Evolutionary conservation across 257 asterid species (phyloP).

Genomic region (Nicotiana knightiana): DNA sequence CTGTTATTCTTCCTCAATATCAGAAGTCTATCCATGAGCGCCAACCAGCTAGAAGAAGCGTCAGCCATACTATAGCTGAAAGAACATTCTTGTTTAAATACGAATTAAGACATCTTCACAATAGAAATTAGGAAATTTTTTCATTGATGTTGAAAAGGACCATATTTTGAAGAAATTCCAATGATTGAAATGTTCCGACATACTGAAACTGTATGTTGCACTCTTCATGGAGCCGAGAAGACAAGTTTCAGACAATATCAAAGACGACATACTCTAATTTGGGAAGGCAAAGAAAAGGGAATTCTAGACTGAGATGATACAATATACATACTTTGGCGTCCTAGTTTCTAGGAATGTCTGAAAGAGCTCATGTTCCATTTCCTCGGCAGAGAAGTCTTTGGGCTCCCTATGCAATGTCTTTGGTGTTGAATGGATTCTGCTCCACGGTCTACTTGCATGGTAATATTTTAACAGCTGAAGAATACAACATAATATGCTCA

Average conservation of each 20-base stretch:
- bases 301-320: not conserved
- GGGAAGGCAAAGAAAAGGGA: not conserved
- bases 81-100: not conserved
- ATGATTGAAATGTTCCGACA: not conserved
- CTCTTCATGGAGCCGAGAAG: not conserved
- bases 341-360: constrained; percentile 36
- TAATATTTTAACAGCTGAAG: constrained; percentile 49
- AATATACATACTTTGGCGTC: constrained; percentile 44
- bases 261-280: not conserved
- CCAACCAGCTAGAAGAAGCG: constrained; percentile 70
- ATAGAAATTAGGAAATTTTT: no score
- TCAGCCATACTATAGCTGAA: constrained; percentile 49
- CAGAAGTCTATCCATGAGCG: constrained; percentile 69
- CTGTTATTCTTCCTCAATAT: constrained; percentile 32
- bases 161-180: no score
- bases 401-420: constrained; percentile 37
- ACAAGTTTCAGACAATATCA: not conserved
- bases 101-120: no score
- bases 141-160: no score
- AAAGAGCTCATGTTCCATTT: constrained; percentile 51
- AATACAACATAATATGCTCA: not conserved
- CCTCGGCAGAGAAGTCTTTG: constrained; percentile 31
- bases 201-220: not conserved
- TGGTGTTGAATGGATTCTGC: constrained; percentile 34
- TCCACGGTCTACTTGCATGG: constrained; percentile 67